Evolutionary conservation across 2,329 filamentous ascomycete species (phyloP).

Genomic region (Colletotrichum incanum): DNA sequence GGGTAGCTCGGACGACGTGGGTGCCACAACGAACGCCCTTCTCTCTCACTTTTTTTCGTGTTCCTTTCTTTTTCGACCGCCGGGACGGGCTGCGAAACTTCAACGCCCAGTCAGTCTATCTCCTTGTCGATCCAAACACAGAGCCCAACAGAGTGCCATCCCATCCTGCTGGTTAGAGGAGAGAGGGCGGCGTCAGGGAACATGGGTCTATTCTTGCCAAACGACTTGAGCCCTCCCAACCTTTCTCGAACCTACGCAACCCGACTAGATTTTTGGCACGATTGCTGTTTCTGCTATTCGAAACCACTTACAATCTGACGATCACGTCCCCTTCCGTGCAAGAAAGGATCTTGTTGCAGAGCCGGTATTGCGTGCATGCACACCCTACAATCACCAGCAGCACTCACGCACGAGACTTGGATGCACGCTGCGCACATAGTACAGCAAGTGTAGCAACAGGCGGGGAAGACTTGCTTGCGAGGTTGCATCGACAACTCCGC

Average conservation of each 20-base stretch:
- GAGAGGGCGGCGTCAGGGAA: slow-evolving; percentile 1
- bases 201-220: slow-evolving; percentile 1
- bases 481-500: background rate
- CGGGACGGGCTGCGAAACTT: slow-evolving; percentile 6
- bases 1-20: slow-evolving; percentile 39
- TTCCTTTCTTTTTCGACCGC: background rate
- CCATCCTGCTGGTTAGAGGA: slow-evolving; percentile 24
- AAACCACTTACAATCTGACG: background rate
- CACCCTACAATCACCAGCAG: background rate
- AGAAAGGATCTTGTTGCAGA: background rate
- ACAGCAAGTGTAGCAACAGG: slow-evolving; percentile 5
- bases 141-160: slow-evolving; percentile 30
- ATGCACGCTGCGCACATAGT: background rate
- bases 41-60: background rate
- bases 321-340: background rate
- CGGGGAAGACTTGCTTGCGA: background rate
- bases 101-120: background rate
- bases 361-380: slow-evolving; percentile 8
- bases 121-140: slow-evolving; percentile 19
- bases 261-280: slow-evolving; percentile 27
- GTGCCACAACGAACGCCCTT: slow-evolving; percentile 31
- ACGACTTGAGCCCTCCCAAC: background rate
- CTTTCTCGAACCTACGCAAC: slow-evolving; percentile 23
- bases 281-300: slow-evolving; percentile 18
- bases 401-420: background rate